These are phyloP conservation scores for Lycium barbarum DNA, from an alignment of 257 asterid species.

Conservation along the genomic window DNA sequence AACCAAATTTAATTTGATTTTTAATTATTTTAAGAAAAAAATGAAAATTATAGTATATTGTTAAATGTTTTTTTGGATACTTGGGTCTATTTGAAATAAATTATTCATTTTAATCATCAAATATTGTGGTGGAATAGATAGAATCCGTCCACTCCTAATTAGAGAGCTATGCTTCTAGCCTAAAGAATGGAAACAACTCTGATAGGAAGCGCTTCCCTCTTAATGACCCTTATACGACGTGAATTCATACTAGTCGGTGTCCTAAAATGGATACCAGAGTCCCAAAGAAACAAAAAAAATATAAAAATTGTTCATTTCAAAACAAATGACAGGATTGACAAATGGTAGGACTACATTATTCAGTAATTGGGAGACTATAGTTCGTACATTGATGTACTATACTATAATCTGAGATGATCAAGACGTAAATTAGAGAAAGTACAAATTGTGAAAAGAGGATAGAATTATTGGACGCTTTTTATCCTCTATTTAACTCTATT, in stretches of 20 bases:
- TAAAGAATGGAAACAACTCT: background rate
- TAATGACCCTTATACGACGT: too few relatives aligned
- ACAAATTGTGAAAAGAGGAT: background rate
- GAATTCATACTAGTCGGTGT: background rate
- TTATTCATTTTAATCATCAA: background rate
- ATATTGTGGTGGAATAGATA: background rate
- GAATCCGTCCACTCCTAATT: rapidly evolving
- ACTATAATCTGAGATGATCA: too few relatives aligned
- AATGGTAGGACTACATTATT: background rate
- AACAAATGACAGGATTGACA: background rate
- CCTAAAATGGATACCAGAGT: background rate
- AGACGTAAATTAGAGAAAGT: too few relatives aligned
- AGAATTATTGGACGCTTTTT: background rate
- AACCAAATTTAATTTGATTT: background rate
- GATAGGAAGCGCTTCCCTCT: background rate
- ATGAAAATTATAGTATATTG: too few relatives aligned
- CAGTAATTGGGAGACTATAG: too few relatives aligned
- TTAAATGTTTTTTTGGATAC: background rate
- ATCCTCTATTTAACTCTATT: too few relatives aligned
- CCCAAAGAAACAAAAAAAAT: background rate
- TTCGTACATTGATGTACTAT: too few relatives aligned
- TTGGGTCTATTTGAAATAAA: background rate
- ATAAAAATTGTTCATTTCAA: background rate
- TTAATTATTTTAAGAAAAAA: background rate
- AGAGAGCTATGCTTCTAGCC: background rate